These are phyloP conservation scores for Cutaneotrichosporon sp. DNA, from an alignment of 1,284 basidiomycete species.

Conservation along the genomic window DNA sequence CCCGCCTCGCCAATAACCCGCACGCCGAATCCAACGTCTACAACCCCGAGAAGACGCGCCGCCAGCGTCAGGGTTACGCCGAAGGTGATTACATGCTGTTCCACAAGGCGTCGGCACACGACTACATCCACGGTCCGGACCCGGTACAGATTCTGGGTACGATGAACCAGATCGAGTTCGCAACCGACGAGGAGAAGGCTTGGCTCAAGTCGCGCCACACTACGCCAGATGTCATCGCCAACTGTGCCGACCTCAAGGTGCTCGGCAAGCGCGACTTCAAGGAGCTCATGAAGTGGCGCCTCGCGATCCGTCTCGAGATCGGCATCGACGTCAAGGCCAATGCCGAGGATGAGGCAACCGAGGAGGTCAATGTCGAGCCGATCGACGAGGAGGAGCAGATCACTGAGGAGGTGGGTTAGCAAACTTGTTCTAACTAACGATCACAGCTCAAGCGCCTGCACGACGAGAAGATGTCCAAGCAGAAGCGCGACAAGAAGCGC, in stretches of 20 bases:
- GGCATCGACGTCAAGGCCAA: constrained; percentile 78
- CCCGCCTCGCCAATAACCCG: constrained; percentile 37
- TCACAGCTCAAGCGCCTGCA: constrained; percentile 77
- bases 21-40: constrained; percentile 80
- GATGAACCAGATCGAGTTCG: constrained; percentile 80
- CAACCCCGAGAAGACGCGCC: constrained; percentile 93
- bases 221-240: constrained; percentile 74
- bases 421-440: constrained; percentile 6
- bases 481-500: constrained; percentile 78
- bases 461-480: constrained; percentile 68
- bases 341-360: constrained; percentile 68
- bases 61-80: constrained; percentile 90
- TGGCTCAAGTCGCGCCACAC: constrained; percentile 74
- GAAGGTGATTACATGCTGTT: constrained; percentile 93
- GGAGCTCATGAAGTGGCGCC: constrained; percentile 84
- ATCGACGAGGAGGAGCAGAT: constrained; percentile 86
- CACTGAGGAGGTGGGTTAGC: constrained; percentile 69
- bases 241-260: constrained; percentile 91
- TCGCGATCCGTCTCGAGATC: constrained; percentile 76
- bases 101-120: constrained; percentile 68
- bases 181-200: constrained; percentile 79
- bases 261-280: constrained; percentile 98
- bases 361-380: constrained; percentile 72
- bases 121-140: constrained; percentile 70
- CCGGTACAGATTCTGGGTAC: constrained; percentile 79